phyloP scores from a whole-genome alignment of 768 basidiomycete species.

The Pisolithus albus region DNA sequence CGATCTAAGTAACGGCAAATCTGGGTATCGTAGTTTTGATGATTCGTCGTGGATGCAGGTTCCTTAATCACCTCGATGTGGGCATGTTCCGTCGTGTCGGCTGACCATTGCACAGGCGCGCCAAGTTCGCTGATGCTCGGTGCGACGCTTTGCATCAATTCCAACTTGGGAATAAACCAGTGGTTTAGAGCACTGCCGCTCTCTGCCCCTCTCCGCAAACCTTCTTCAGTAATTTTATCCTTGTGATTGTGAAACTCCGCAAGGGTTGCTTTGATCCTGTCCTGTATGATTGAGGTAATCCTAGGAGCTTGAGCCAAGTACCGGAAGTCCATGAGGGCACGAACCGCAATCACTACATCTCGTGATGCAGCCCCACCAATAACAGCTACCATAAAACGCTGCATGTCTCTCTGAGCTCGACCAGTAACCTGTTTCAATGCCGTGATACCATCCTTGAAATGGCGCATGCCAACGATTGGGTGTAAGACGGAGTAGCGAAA shows the following conservation, averaged over 20 bases:
- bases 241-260: conserved; percentile 32
- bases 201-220: conserved; percentile 21
- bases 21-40: conserved; percentile 24
- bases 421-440: conserved; percentile 37
- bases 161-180: conserved; percentile 40
- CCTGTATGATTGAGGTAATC: conserved; percentile 16
- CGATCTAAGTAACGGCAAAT: conserved; percentile 30
- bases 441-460: conserved; percentile 35
- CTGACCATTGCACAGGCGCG: conserved; percentile 21
- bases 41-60: conserved; percentile 21
- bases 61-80: conserved; percentile 24
- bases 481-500: conserved; percentile 5
- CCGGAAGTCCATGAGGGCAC: conserved; percentile 32
- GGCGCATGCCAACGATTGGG: conserved; percentile 21
- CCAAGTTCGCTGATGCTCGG: conserved; percentile 26
- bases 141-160: conserved; percentile 30
- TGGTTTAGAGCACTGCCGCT: conserved; percentile 23
- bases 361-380: conserved; percentile 28
- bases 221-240: conserved; percentile 24
- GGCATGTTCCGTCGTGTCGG: conserved; percentile 8
- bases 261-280: conserved; percentile 17
- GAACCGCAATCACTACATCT: conserved; percentile 27
- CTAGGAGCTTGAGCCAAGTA: conserved; percentile 29
- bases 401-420: conserved; percentile 31
- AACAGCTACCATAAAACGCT: conserved; percentile 28